Conservation (phyloP, 140 eudicot species). For the Senecio squalidus region DNA sequence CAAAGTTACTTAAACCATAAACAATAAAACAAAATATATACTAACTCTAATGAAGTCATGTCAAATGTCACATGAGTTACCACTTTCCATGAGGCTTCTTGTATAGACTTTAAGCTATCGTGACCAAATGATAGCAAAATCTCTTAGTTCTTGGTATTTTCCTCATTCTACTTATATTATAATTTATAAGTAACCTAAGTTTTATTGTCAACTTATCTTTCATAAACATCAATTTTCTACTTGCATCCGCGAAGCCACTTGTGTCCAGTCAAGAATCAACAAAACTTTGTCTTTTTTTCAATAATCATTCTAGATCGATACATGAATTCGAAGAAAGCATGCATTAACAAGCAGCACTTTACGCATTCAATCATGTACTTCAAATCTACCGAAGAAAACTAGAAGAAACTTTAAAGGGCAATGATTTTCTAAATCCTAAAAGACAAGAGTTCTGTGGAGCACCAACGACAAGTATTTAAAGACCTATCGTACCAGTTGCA, state of each 20-base stretch:
- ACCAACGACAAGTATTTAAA: slow-evolving; percentile 14
- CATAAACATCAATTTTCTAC: slow-evolving; percentile 24
- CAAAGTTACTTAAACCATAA: no score
- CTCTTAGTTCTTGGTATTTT: slow-evolving; percentile 18
- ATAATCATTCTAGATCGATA: slow-evolving; percentile 12
- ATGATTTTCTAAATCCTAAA: neutral
- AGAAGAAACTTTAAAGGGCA: neutral
- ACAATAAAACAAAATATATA: no score
- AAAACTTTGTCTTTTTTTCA: slow-evolving; percentile 11
- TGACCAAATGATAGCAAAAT: slow-evolving; percentile 4
- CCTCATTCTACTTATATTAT: neutral
- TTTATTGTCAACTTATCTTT: slow-evolving; percentile 18
- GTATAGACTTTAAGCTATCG: slow-evolving; percentile 14
- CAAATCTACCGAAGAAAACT: neutral
- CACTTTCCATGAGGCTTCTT: slow-evolving; percentile 28
- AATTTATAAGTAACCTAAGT: neutral
- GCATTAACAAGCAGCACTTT: slow-evolving; percentile 13
- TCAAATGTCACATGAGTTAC: no score
- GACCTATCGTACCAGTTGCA: neutral
- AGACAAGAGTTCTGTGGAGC: neutral
- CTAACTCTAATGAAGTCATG: no score
- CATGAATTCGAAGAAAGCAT: neutral
- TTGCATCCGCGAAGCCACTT: slow-evolving; percentile 32
- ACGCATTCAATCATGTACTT: slow-evolving; percentile 1
- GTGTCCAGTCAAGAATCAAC: slow-evolving; percentile 24